Base-by-base conservation (phyloP, 352 stramenopile genomes). In the Phytopythium oedochilum region DNA sequence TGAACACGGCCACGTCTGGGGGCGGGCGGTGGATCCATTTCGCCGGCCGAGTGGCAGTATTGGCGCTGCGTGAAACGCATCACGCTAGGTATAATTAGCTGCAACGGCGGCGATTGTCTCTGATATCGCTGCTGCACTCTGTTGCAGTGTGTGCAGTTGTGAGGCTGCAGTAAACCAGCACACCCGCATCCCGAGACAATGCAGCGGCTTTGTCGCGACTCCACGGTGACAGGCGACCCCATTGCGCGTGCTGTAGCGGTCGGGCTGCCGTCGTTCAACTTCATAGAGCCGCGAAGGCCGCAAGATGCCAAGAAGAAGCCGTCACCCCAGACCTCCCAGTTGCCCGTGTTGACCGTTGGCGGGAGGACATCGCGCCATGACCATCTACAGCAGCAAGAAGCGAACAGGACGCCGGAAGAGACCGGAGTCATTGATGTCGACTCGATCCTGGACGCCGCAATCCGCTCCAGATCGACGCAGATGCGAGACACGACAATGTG, bases 251-350 rank as follows among this genome's bases (percentile, higher is more conserved):
- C 67, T 9, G 68, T 61, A 17, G 71, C 58, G 38, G 43, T 83
- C 44, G 67, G 61, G 28, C 57, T 89, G 43, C 78, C 75, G 23
- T 68, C 64, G 26, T 89, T 89, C 61, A 89, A 89, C 47, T 88
- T 88, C 52, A 66, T 89, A 43, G 76, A 88, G 53, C 51, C 60
- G 26, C 47, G 47, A 1, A 53, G 26, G 23, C 47, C 47, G 2
- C 47, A 25, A 25, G 29, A 38, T 5, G 20, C n/a, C 35, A 66
- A 64, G 49, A 48, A 48, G 42, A 47, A 47, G 22, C 7, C 29
- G 14, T 22, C 47, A 14, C 22, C 31, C 0, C 34, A 55, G n/a
- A 36, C 46, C 2, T 26, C 50, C 3, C 45, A 28, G 4, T 9
- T 34, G 3, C 48, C 43, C 2, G 15, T 25, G 5, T 18, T 44